phyloP scores from a whole-genome alignment of 352 stramenopile genomes.

The Phytophthora foliorum region DNA sequence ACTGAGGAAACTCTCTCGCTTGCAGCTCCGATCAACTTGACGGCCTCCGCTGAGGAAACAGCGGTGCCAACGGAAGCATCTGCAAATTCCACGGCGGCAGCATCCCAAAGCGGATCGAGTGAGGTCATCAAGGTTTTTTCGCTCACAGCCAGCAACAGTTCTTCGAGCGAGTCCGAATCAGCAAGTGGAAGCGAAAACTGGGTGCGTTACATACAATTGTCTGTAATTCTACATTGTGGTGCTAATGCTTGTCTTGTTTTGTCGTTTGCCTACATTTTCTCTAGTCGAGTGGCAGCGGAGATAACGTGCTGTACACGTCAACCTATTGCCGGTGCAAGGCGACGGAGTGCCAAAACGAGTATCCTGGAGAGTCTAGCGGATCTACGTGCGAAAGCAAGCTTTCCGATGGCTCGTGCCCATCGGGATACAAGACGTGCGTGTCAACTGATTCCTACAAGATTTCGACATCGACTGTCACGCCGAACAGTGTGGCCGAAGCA shows the following conservation, averaged over 20 bases:
- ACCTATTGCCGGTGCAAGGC: conserved; percentile 75
- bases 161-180: conserved; percentile 31
- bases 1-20: conserved; percentile 10
- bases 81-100: conserved; percentile 16
- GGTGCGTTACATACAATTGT: conserved; percentile 23
- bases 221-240: not conserved
- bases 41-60: conserved; percentile 1
- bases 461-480: conserved; percentile 57
- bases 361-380: conserved; percentile 49
- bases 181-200: conserved; percentile 16
- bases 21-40: conserved; percentile 12
- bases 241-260: conserved; percentile 27
- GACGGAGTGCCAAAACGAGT: conserved; percentile 78
- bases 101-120: conserved; percentile 9
- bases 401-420: conserved; percentile 60
- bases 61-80: conserved; percentile 31
- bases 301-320: conserved; percentile 58
- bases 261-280: conserved; percentile 6
- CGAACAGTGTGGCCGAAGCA: conserved; percentile 71
- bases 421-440: conserved; percentile 74
- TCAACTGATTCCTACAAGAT: conserved; percentile 83
- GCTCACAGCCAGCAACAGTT: conserved; percentile 35
- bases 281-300: conserved; percentile 24
- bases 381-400: conserved; percentile 60
- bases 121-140: conserved; percentile 42